phyloP scores from a whole-genome alignment of 225 moss, liverwort and hornwort species.

The Climacium dendroides region DNA sequence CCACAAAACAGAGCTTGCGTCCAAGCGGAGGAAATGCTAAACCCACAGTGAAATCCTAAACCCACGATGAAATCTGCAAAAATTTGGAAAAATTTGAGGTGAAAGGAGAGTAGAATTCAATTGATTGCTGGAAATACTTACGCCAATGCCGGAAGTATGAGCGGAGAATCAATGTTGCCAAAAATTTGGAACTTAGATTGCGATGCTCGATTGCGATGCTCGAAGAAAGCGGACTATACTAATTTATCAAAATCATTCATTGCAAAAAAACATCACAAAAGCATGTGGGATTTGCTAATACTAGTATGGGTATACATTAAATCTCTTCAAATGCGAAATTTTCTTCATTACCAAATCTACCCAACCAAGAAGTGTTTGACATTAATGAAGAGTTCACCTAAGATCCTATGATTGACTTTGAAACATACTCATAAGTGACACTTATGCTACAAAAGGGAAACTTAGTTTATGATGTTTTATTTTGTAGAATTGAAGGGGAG shows the following conservation, averaged over 20 bases:
- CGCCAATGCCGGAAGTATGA: not conserved
- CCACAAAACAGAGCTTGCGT: not conserved
- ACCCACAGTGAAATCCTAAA: not conserved
- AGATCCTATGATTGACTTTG: not conserved
- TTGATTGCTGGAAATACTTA: not conserved
- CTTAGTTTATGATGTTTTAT: not conserved
- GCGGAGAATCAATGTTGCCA: not conserved
- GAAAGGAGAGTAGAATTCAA: not conserved
- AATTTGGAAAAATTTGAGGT: not conserved
- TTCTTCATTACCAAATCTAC: not conserved
- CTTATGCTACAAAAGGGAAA: not conserved
- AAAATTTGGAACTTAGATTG: not conserved
- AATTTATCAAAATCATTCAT: not conserved
- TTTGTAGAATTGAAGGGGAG: rapidly evolving
- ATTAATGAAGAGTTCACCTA: not conserved
- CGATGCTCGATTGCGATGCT: not conserved
- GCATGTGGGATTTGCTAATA: not conserved
- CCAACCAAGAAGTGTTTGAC: not conserved
- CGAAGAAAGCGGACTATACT: not conserved
- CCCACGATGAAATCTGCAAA: not conserved
- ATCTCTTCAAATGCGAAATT: not conserved
- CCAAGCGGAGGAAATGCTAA: not conserved
- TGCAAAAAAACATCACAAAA: not conserved
- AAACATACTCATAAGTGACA: not conserved
- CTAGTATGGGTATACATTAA: not conserved